Evolutionary conservation across 2,329 filamentous ascomycete species (phyloP), one percentile per base, ranked within the genome.

Genomic region (Cercospora zeina): DNA sequence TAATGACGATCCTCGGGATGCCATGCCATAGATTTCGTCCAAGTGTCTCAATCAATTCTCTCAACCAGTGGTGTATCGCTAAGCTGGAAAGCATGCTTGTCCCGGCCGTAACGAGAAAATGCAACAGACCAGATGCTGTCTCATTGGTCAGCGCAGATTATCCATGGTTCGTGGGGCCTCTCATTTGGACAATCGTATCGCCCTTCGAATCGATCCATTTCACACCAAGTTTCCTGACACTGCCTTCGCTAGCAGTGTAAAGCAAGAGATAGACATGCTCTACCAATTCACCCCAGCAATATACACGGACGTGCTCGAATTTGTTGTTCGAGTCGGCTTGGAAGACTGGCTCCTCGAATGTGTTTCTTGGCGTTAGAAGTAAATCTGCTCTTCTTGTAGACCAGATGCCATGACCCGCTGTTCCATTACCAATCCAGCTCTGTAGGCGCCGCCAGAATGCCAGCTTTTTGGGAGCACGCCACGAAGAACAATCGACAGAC

Each of bases 241-340:
- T 81, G 33, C 88, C 81, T 60, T 84, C 81, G 68, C 88, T 93
- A 0, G 87, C 89, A 13, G 92, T 76, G 72, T 89, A 93, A 0
- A 96, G 75, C 39, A 93, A 74, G 3, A 95, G 76, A 73, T 91
- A 96, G 34, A 90, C 81, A 69, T 96, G 88, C 58, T 85, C 82
- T 0, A 85, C 85, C 0, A 91, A 78, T 65, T 88, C 83, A 0
- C 89, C 92, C 87, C 90, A 96, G 71, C 90, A 90, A 72, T 89
- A 95, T 1, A 93, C 74, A 34, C 86, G 83, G 1, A 96, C 73
- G 30, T 68, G 39, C 67, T 74, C 61, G 19, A 55, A 53, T 30
- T 33, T 65, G 37, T 75, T 74, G 24, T 11, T 33, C 24, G 50
- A n/a, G n/a, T 54, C 58, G 16, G 33, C 31, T 14, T 37, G n/a